Base-by-base conservation (phyloP, 2,329 filamentous ascomycete genomes). In the Fonsecaea monophora region DNA sequence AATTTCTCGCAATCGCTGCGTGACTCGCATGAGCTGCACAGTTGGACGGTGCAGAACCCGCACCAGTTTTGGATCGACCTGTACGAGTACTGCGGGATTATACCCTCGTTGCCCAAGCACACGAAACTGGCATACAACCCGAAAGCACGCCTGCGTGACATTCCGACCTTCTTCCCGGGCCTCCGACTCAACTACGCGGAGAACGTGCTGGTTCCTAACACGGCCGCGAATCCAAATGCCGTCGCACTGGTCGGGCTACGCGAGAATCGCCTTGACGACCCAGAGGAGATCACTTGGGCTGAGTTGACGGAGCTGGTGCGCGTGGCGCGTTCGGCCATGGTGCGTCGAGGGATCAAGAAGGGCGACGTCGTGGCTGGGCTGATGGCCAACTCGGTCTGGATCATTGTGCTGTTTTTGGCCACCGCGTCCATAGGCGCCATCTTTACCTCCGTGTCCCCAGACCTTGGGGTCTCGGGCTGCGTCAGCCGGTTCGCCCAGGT, bases 21-120 rank as follows among this genome's bases (percentile, higher is more conserved):
- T 38, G 58, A 61, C 42, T 77, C 78, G 1, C 74, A 77, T 45
- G 77, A 80, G 2, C 74, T 82, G 18, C 78, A 81, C 30, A 72
- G 68, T 68, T 82, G 80, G 80, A 78, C 75, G 32, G 76, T 80
- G 5, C 67, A 73, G 1, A 73, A 77, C n/a, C 74, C 78, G 4
- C 79, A 82, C 56, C 74, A 78, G 10, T 82, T 82, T 67, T 82
- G 80, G 80, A 75, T 77, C 30, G 77, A 81, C 68, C 71, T 82
- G n/a, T 80, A 81, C 65, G 58, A 71, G 12, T 80, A 79, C 64
- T 74, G 78, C 0, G 73, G 74, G 8, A 71, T 82, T 42, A 53
- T 68, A 15, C 70, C 80, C 1, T 38, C 68, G 12, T 68, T 80
- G 2, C 77, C 78, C n/a, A 60, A 69, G 15, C 21, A 72, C 65